phyloP scores from a whole-genome alignment of 352 stramenopile genomes.

The Globisporangium orthogonon region DNA sequence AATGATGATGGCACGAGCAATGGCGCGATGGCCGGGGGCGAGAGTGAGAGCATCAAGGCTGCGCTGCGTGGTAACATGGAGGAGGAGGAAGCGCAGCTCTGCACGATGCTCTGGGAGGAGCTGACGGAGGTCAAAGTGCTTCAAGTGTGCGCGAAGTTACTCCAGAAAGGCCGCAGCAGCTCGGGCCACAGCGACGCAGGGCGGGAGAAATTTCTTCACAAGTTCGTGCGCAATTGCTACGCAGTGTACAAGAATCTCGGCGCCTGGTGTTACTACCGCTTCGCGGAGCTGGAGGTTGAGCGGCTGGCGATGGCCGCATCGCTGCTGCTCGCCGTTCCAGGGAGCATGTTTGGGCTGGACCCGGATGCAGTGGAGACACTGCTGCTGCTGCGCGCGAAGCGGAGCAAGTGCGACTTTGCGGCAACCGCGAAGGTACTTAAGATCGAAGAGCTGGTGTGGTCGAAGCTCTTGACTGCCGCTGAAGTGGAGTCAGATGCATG shows the following conservation, averaged over 20 bases:
- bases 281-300: slow-evolving; percentile 67
- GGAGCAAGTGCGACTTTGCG: slow-evolving; percentile 32
- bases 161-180: slow-evolving; percentile 46
- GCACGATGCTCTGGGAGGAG: slow-evolving; percentile 32
- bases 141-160: slow-evolving; percentile 36
- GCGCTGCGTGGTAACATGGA: slow-evolving; percentile 4
- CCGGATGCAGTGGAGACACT: slow-evolving; percentile 47
- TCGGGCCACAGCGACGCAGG: slow-evolving; percentile 26
- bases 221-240: slow-evolving; percentile 51
- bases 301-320: slow-evolving; percentile 44
- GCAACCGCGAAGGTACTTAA: slow-evolving; percentile 51
- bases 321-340: slow-evolving; percentile 42
- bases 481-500: not conserved
- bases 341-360: slow-evolving; percentile 54
- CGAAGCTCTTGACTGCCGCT: slow-evolving; percentile 19
- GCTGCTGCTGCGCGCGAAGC: slow-evolving; percentile 32
- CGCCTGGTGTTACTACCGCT: slow-evolving; percentile 70
- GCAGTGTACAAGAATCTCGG: slow-evolving; percentile 59
- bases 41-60: not conserved
- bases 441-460: slow-evolving; percentile 42
- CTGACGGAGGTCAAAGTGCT: slow-evolving; percentile 41
- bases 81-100: slow-evolving; percentile 18
- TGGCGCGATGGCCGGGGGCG: not conserved
- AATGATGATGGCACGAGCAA: not conserved
- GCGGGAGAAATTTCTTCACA: slow-evolving; percentile 39